A percentile compares a stretch with the other conserved stretches of the same genome.
Conservation (phyloP, 2,329 filamentous ascomycete species). For the Nemania bipapillata region DNA sequence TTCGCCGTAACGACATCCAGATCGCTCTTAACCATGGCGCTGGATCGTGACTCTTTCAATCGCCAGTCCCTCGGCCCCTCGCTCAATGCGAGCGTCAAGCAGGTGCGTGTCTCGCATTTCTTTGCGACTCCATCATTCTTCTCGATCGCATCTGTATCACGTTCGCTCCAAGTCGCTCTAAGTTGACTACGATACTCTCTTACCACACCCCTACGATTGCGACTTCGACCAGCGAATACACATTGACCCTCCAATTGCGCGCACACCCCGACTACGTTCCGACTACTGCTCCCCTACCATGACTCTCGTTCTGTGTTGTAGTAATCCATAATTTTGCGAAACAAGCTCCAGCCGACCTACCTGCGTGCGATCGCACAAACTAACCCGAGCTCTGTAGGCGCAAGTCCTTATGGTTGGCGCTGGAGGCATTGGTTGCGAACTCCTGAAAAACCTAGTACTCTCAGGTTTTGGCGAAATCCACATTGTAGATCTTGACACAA, state of each 20-base stretch:
- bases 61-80: constrained; percentile 73
- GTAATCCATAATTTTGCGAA: constrained; percentile 8
- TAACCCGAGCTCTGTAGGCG: constrained; percentile 66
- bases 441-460: constrained; percentile 94
- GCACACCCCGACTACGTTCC: constrained; percentile 14
- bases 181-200: constrained; percentile 8
- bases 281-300: neutral
- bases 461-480: constrained; percentile 92
- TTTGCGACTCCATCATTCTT: constrained; percentile 29
- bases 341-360: constrained; percentile 18
- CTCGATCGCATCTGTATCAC: constrained; percentile 10
- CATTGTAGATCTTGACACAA: constrained; percentile 96
- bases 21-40: constrained; percentile 46
- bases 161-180: neutral
- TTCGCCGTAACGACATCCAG: constrained; percentile 41
- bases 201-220: constrained; percentile 21
- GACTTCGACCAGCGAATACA: constrained; percentile 15
- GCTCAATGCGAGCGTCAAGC: constrained; percentile 73
- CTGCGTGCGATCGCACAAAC: constrained; percentile 40
- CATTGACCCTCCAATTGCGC: constrained; percentile 16
- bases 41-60: constrained; percentile 65
- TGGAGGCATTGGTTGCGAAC: constrained; percentile 95
- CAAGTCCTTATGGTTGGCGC: constrained; percentile 94
- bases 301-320: neutral
- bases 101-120: constrained; percentile 60